Base-by-base conservation (phyloP, 2,329 filamentous ascomycete genomes). In the Exophiala spinifera region DNA sequence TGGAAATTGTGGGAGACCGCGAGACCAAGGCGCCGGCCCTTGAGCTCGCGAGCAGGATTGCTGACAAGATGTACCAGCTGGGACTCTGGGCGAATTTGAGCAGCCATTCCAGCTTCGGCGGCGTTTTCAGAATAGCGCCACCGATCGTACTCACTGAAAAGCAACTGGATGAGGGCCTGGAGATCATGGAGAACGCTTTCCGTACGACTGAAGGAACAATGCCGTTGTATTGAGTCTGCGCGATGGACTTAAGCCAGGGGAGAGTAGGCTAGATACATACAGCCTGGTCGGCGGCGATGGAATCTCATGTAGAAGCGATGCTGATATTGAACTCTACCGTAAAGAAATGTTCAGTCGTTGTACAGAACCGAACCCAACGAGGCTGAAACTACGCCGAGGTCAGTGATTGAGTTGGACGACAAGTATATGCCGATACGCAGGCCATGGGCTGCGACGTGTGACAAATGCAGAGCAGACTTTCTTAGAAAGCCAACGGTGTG, bases 71-170 rank as follows among this genome's bases (percentile, higher is more conserved):
- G 51, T 76, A 76, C 46, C 73, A 76, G 39, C 63, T 79, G 15
- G 82, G 82, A 0, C 63, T 84, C 1, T 84, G 78, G 69, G 78
- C 79, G 3, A 83, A 85, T 63, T 55, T 85, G 25, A 76, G 77
- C 19, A 81, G 73, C 40, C 74, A 79, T 62, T 74, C 74, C 5
- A 77, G 75, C 44, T 82, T 83, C 64, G 76, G 78, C 0, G 82
- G 81, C 3, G 75, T 79, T 0, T 83, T 85, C 56, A 69, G 82
- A 10, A 77, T 85, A 47, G 82, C 81, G 4, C 82, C 81, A 20
- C 82, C 83, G 0, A 79, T 86, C 37, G 83, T 79, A 0, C 77
- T 84, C 7, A 76, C 76, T 0, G 72, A 72, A 23, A 70, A 75
- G 44, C 71, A 82, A 66, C 65, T 83, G 42, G 68, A 77, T 15